These are phyloP conservation scores for Diplodia intermedia DNA, from an alignment of 2,329 filamentous ascomycete genomes.

Conservation along the genomic window DNA sequence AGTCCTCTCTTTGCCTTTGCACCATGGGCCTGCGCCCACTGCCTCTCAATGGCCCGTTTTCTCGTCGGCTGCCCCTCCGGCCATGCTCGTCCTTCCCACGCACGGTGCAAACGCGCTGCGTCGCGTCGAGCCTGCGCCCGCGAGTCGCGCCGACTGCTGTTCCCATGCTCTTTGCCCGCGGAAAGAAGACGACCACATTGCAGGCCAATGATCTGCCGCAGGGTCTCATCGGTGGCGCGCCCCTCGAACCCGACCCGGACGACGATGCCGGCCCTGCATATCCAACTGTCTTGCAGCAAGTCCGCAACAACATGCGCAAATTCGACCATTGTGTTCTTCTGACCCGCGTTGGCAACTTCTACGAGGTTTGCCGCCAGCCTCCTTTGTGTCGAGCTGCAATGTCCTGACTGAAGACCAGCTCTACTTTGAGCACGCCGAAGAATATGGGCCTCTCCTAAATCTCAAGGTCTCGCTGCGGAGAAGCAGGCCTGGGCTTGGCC, in stretches of 20 bases:
- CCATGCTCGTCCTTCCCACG: neutral
- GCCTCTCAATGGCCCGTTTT: neutral
- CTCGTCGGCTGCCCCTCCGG: neutral
- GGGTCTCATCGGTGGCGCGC: slow-evolving; percentile 57
- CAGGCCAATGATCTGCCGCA: slow-evolving; percentile 59
- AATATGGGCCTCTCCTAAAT: slow-evolving; percentile 84
- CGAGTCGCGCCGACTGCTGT: slow-evolving; percentile 11
- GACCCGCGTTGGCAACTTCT: slow-evolving; percentile 93
- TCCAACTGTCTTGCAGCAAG: slow-evolving; percentile 88
- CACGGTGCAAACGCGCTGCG: slow-evolving; percentile 8
- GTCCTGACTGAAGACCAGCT: slow-evolving; percentile 55
- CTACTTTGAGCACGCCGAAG: slow-evolving; percentile 94
- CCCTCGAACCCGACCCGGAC: slow-evolving; percentile 49
- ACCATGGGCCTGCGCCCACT: slow-evolving; percentile 12
- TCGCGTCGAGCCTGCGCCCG: slow-evolving; percentile 15
- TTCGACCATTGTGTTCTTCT: slow-evolving; percentile 90
- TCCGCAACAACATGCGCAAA: slow-evolving; percentile 84
- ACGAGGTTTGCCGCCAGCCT: slow-evolving; percentile 96
- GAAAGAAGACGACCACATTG: slow-evolving; percentile 48
- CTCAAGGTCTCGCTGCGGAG: slow-evolving; percentile 84
- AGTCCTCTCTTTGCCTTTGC: neutral
- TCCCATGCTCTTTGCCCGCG: slow-evolving; percentile 35
- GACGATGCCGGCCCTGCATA: slow-evolving; percentile 66
- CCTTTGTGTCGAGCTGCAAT: slow-evolving; percentile 55
- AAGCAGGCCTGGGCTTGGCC: slow-evolving; percentile 65